Evolutionary conservation across 1,139 yeast genomes (phyloP).

Genomic region (Candida sanyaensis): DNA sequence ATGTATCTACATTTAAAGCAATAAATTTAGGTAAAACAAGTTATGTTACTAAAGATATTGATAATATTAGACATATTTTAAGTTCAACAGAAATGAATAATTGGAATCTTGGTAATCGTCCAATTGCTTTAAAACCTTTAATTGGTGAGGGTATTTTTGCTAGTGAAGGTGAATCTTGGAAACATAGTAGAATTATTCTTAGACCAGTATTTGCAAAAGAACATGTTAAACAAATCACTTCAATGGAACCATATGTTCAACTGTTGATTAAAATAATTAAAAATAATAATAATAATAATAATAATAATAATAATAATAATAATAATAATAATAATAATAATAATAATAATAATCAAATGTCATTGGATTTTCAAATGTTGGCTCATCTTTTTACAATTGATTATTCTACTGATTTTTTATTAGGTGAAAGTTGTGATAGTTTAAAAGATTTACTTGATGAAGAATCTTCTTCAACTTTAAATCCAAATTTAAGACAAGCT

Average conservation of each 20-base stretch:
- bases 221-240: slow-evolving; percentile 47
- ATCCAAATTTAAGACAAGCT: slow-evolving; percentile 5
- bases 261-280: slow-evolving; percentile 31
- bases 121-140: slow-evolving; percentile 37
- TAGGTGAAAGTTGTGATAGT: slow-evolving; percentile 34
- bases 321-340: too few relatives aligned
- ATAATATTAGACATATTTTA: slow-evolving; percentile 31
- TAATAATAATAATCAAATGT: too few relatives aligned
- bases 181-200: slow-evolving; percentile 52
- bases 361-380: slow-evolving; percentile 34
- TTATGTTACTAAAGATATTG: slow-evolving; percentile 23
- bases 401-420: slow-evolving; percentile 40
- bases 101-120: slow-evolving; percentile 46
- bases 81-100: slow-evolving; percentile 41
- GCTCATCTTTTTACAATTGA: slow-evolving; percentile 38
- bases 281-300: too few relatives aligned
- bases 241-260: slow-evolving; percentile 43
- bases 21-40: neutral
- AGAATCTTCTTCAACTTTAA: slow-evolving; percentile 4
- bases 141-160: slow-evolving; percentile 59
- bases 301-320: too few relatives aligned
- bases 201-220: slow-evolving; percentile 56
- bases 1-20: slow-evolving; percentile 3
- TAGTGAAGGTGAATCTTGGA: slow-evolving; percentile 54
- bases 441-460: slow-evolving; percentile 24